A percentile compares a stretch with the other conserved stretches of the same genome.
Conservation (phyloP, 257 asterid species). For the Craterostigma plantagineum region DNA sequence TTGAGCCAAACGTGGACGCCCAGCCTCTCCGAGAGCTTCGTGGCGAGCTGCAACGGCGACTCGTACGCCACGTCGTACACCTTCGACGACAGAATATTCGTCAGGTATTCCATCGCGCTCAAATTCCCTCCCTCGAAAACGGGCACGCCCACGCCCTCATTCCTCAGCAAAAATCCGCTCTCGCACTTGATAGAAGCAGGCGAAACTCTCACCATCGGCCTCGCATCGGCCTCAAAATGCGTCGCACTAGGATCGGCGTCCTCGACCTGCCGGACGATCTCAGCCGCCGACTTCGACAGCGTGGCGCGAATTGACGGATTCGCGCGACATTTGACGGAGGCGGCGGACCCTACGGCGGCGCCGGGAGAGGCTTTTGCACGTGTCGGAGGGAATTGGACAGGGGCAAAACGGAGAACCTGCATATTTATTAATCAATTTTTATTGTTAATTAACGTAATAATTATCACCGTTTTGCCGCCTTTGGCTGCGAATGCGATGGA, state of each 20-base stretch:
- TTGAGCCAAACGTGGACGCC: slow-evolving; percentile 79
- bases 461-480: too few species aligned
- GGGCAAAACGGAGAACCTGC: slow-evolving; percentile 31
- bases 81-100: slow-evolving; percentile 64
- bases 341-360: slow-evolving; percentile 11
- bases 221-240: slow-evolving; percentile 8
- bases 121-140: slow-evolving; percentile 10
- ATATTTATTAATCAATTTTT: slow-evolving; percentile 7
- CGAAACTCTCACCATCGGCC: slow-evolving; percentile 23
- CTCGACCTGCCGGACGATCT: slow-evolving; percentile 9
- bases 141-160: slow-evolving; percentile 11
- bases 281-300: slow-evolving; percentile 16
- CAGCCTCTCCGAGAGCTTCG: slow-evolving; percentile 50
- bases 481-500: too few species aligned
- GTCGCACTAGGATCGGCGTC: slow-evolving; percentile 7
- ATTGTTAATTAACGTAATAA: too few species aligned
- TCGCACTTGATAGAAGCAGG: slow-evolving; percentile 47
- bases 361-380: slow-evolving; percentile 15
- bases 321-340: slow-evolving; percentile 9
- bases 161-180: slow-evolving; percentile 45
- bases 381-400: slow-evolving; percentile 15
- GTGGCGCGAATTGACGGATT: slow-evolving; percentile 14
- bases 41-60: slow-evolving; percentile 68
- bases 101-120: slow-evolving; percentile 63
- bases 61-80: slow-evolving; percentile 87